Conservation (phyloP, 345 rosid genomes). For the Cardamine chenopodiifolia region DNA sequence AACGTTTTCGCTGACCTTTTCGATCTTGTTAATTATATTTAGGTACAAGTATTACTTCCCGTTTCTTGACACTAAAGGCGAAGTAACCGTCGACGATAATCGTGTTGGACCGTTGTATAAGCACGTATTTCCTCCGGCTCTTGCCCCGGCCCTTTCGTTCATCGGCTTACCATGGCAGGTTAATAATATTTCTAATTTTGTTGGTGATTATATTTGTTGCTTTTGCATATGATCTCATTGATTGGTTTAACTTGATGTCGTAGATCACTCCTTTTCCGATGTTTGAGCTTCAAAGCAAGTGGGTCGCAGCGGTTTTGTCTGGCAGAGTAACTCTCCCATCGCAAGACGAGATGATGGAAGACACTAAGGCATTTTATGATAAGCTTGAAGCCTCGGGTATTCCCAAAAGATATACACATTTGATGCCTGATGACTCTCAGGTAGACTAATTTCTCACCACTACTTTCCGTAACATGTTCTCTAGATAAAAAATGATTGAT, state of each 20-base stretch:
- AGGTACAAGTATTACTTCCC: constrained; percentile 93
- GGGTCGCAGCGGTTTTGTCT: constrained; percentile 43
- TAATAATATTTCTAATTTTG: background rate
- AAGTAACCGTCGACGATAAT: constrained; percentile 78
- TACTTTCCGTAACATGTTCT: background rate
- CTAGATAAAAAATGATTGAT: background rate
- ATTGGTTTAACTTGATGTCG: constrained; percentile 9
- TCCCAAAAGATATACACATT: constrained; percentile 75
- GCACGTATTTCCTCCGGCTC: constrained; percentile 75
- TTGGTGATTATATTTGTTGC: background rate
- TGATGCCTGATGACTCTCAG: constrained; percentile 45
- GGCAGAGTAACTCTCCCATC: constrained; percentile 40
- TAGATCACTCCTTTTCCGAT: constrained; percentile 46
- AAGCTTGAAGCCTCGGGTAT: constrained; percentile 59
- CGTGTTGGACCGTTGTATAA: constrained; percentile 84
- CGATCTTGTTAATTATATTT: background rate
- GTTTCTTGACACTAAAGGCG: constrained; percentile 77
- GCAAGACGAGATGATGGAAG: constrained; percentile 45
- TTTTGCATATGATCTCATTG: background rate
- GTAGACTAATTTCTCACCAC: background rate
- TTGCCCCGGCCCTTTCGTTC: constrained; percentile 80
- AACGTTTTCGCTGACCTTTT: background rate
- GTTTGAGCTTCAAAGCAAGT: constrained; percentile 48
- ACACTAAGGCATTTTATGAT: constrained; percentile 55
- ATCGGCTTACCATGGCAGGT: constrained; percentile 91